Evolutionary conservation across 306 rosid genomes (phyloP).

Genomic region (Quercus alba): DNA sequence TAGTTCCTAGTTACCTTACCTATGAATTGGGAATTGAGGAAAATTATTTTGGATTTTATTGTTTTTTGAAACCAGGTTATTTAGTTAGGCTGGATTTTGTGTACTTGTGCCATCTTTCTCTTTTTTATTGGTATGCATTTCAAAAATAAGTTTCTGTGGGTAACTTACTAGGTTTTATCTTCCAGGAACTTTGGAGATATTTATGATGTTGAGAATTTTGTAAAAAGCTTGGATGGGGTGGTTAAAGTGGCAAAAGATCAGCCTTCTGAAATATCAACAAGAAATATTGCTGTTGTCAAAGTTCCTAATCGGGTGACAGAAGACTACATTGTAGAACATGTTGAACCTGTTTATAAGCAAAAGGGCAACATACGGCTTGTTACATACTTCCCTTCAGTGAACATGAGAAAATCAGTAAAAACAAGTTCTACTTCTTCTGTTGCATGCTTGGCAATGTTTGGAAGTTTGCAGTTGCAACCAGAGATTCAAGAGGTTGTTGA

Average conservation of each 20-base stretch:
- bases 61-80: background rate
- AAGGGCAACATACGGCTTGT: conserved; percentile 83
- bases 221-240: conserved; percentile 76
- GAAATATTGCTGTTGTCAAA: conserved; percentile 77
- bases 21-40: background rate
- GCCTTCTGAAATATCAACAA: conserved; percentile 58
- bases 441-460: conserved; percentile 93
- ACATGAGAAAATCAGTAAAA: conserved; percentile 66
- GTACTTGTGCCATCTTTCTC: background rate
- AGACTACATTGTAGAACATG: conserved; percentile 72
- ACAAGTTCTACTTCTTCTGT: conserved; percentile 56
- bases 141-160: background rate
- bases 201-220: conserved; percentile 68
- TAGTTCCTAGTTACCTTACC: background rate
- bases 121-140: background rate
- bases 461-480: conserved; percentile 78
- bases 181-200: conserved; percentile 87
- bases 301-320: conserved; percentile 90
- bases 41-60: background rate
- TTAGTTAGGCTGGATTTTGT: background rate
- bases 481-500: conserved; percentile 76
- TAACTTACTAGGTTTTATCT: background rate
- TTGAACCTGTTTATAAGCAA: conserved; percentile 65
- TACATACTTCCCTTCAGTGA: conserved; percentile 88
- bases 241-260: conserved; percentile 65